These are phyloP conservation scores for Cairneyella variabilis DNA, from an alignment of 495 filamentous ascomycete genomes.

Conservation along the genomic window DNA sequence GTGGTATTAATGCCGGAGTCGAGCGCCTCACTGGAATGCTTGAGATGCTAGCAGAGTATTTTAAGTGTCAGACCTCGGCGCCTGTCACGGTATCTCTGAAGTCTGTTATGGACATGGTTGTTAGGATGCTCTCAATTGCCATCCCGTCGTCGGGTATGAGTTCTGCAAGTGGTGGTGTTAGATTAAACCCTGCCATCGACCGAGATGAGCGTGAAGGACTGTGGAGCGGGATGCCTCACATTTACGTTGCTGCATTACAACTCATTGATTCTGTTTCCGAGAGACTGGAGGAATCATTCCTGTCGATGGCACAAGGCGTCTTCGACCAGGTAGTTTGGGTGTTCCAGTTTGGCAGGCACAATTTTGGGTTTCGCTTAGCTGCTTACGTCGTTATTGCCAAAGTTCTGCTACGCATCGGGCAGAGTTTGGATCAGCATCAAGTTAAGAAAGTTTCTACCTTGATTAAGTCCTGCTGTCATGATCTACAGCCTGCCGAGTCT, in stretches of 20 bases:
- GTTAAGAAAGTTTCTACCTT: constrained; percentile 54
- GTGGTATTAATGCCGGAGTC: constrained; percentile 64
- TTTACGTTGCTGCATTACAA: constrained; percentile 65
- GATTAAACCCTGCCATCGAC: constrained; percentile 63
- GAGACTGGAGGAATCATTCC: constrained; percentile 48
- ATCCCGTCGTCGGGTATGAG: constrained; percentile 32
- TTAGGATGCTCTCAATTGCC: constrained; percentile 63
- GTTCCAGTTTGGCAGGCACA: constrained; percentile 56
- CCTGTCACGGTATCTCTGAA: constrained; percentile 61
- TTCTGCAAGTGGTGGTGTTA: constrained; percentile 31
- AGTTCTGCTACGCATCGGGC: constrained; percentile 58
- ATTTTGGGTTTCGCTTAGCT: constrained; percentile 53
- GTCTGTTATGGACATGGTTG: constrained; percentile 58
- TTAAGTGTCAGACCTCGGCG: constrained; percentile 52
- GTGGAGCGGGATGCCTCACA: constrained; percentile 63
- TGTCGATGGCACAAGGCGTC: constrained; percentile 52
- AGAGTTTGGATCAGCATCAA: constrained; percentile 56
- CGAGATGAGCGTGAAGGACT: constrained; percentile 76
- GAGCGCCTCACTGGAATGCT: constrained; percentile 64
- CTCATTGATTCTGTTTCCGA: constrained; percentile 50
- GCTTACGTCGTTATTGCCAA: constrained; percentile 53
- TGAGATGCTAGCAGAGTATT: constrained; percentile 47
- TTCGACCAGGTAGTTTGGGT: constrained; percentile 68
- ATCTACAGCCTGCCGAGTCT: constrained; percentile 24
- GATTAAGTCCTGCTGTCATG: constrained; percentile 37